Percentiles rank a stretch among this genome's conserved stretches.
phyloP scores from a whole-genome alignment of 345 rosid species.

The Kandelia obovata region DNA sequence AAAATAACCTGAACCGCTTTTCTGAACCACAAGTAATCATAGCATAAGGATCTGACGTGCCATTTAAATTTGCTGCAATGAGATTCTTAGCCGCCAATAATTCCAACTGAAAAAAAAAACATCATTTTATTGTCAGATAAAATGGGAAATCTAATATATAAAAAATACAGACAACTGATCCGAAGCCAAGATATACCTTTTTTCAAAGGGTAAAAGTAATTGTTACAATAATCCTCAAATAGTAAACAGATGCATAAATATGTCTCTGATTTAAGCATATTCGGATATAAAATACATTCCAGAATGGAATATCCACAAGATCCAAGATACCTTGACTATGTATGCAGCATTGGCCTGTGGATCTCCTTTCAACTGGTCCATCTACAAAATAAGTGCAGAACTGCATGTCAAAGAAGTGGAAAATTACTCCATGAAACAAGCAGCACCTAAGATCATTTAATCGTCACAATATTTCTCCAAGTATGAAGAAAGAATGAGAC shows the following conservation, averaged over 20 bases:
- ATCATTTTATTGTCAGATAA: background rate
- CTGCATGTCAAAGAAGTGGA: constrained; percentile 79
- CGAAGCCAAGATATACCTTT: background rate
- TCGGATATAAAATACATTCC: background rate
- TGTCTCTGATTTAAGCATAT: background rate
- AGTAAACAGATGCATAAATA: background rate
- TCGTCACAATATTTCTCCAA: background rate
- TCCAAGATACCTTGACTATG: constrained; percentile 51
- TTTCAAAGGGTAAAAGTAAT: background rate
- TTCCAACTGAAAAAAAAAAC: constrained; percentile 60
- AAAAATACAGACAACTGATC: background rate
- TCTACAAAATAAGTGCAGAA: constrained; percentile 88
- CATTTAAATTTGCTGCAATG: constrained; percentile 90
- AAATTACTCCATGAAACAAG: constrained; percentile 54
- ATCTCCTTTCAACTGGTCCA: constrained; percentile 59
- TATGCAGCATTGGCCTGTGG: constrained; percentile 65
- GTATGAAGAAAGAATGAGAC: background rate
- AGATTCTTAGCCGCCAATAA: constrained; percentile 97
- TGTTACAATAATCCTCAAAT: background rate
- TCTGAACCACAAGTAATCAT: constrained; percentile 94
- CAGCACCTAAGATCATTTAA: background rate
- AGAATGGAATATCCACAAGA: constrained; percentile 1
- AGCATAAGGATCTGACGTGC: constrained; percentile 97
- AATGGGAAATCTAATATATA: background rate
- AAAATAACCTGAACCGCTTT: constrained; percentile 83